Base-by-base conservation (phyloP, 176 grass and related monocot genomes). In the Dendrocalamus sinicus region DNA sequence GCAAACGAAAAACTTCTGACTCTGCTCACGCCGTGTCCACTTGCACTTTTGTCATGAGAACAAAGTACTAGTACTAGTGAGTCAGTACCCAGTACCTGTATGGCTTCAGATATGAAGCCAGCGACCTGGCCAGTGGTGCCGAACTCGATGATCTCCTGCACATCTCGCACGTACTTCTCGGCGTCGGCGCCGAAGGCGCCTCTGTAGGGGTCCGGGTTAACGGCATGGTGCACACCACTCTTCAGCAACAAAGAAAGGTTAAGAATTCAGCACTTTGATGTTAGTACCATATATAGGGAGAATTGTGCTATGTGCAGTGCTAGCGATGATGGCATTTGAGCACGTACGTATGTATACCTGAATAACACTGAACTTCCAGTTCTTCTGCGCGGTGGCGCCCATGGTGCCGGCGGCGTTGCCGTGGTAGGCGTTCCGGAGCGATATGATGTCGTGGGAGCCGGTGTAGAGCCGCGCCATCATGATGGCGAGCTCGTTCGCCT, bases 401-500 rank as follows among this genome's bases (percentile, higher is more conserved):
- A 98, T 98, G 77, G 96, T 98, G 35, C 84, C 90, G 19, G 90
- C 51, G 39, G 93, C 93, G 84, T 98, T 98, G 19, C 96, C 96
- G 23, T 98, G 96, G 88, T 98, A 98, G 14, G 91, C 87, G 81
- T 94, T 98, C 54, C 96, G 89, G 48, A 98, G 86, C 4, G 96
- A 98, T 46, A 98, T 88, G 62, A 98, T 92, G 84, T 98, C 96
- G 78, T 98, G 93, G 75, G 81, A 92, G 57, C 93, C 90, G 0
- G 93, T 98, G 85, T 98, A 94, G 4, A 95, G 88, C 40, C 93
- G 69, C 67, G 96, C 84, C 72, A 98, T 98, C 93, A 98, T 89
- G 63, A 98, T 93, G 6, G 96, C 91, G 2, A 98, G 88, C 81
- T 98, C 96, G 87, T 98, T 98, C 41, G 96, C 96, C 86, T 98